Evolutionary conservation across 2,329 filamentous ascomycete genomes (phyloP).

Genomic region (Pseudogymnoascus pannorum): DNA sequence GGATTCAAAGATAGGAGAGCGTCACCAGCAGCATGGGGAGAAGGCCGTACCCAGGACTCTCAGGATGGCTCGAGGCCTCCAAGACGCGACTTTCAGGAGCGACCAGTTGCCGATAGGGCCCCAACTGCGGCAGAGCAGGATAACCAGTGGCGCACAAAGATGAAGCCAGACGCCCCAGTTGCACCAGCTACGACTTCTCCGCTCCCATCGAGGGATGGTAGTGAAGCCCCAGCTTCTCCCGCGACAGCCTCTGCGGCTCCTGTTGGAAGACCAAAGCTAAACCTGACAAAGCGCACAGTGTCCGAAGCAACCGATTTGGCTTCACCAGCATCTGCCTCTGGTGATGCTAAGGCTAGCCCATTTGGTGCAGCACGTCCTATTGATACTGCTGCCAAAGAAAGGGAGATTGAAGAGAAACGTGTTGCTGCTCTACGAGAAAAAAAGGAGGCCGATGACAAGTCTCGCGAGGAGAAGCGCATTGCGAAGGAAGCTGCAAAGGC

Average conservation of each 20-base stretch:
- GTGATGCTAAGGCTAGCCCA: constrained; percentile 80
- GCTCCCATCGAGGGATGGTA: constrained; percentile 62
- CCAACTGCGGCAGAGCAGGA: constrained; percentile 88
- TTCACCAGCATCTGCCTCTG: constrained; percentile 42
- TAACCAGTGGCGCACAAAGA: constrained; percentile 84
- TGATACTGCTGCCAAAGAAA: constrained; percentile 83
- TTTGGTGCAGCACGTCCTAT: constrained; percentile 93
- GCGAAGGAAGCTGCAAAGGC: constrained; percentile 50
- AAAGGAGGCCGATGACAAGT: constrained; percentile 57
- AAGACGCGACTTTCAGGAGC: constrained; percentile 67
- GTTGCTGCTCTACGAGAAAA: constrained; percentile 68
- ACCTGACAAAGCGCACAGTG: constrained; percentile 85
- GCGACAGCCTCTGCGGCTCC: constrained; percentile 49
- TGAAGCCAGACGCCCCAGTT: constrained; percentile 65
- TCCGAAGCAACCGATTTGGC: constrained; percentile 56
- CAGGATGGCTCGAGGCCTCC: constrained; percentile 69
- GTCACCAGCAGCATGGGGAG: constrained; percentile 72
- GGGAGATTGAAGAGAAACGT: constrained; percentile 83
- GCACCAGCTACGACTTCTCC: constrained; percentile 46
- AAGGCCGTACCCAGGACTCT: constrained; percentile 46
- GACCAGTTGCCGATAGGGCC: constrained; percentile 57
- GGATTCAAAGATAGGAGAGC: constrained; percentile 54
- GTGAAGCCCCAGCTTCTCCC: constrained; percentile 68
- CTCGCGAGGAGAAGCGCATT: constrained; percentile 51
- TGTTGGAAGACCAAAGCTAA: constrained; percentile 68